phyloP scores from a whole-genome alignment of 2,329 filamentous ascomycete genomes.

The Pseudogymnoascus sp. region DNA sequence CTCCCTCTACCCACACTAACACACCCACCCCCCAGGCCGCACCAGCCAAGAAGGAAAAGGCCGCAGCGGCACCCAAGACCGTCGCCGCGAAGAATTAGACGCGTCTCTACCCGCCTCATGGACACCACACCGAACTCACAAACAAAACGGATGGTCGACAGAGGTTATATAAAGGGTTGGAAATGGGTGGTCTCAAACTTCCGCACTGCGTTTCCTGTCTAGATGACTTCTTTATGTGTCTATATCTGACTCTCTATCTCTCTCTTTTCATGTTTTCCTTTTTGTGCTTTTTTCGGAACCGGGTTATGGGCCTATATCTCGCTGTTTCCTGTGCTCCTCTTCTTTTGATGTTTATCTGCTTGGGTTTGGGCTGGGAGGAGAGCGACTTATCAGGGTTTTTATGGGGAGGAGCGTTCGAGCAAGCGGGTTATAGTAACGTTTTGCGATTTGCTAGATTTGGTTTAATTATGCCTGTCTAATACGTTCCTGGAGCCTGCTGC shows the following conservation, averaged over 20 bases:
- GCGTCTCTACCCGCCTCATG: not conserved
- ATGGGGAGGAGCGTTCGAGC: not conserved
- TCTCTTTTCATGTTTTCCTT: not conserved
- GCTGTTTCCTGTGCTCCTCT: not conserved
- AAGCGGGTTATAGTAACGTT: not conserved
- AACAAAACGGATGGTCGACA: not conserved
- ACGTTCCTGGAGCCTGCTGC: not conserved
- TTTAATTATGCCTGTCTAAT: not conserved
- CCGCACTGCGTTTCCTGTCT: not conserved
- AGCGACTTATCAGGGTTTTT: not conserved
- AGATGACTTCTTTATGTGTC: not conserved
- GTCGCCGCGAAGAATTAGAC: not conserved
- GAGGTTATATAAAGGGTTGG: not conserved
- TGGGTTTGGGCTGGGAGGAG: not conserved
- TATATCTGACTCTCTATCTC: not conserved
- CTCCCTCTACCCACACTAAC: not conserved
- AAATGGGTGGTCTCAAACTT: not conserved
- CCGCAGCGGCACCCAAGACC: not conserved
- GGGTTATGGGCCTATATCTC: not conserved
- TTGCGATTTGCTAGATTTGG: conserved; percentile 1
- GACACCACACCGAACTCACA: not conserved
- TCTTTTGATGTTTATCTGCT: not conserved
- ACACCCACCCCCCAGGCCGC: not conserved
- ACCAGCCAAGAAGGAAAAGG: not conserved
- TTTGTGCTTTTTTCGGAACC: not conserved